Evolutionary conservation across 2,329 filamentous ascomycete genomes (phyloP).

Genomic region (Alternaria ethzedia): DNA sequence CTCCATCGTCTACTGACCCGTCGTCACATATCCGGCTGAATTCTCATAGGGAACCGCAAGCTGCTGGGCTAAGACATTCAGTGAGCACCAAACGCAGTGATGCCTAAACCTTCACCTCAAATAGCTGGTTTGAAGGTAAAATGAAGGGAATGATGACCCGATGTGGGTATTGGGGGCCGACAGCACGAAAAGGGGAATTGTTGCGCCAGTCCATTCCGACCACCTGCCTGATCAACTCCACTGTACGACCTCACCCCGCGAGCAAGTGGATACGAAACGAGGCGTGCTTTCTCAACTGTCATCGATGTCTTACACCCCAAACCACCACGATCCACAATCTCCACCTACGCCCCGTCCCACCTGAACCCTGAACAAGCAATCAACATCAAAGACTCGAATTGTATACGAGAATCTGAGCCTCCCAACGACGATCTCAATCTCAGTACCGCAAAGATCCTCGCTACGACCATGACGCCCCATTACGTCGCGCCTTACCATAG

Average conservation of each 20-base stretch:
- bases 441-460: background rate
- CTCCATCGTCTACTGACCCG: background rate
- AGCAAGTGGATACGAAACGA: background rate
- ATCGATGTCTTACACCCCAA: background rate
- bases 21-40: background rate
- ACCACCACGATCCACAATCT: background rate
- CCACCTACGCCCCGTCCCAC: background rate
- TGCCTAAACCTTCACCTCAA: background rate
- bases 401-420: background rate
- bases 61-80: background rate
- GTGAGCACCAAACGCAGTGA: background rate
- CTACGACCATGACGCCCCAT: background rate
- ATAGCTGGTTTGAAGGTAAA: background rate
- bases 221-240: background rate
- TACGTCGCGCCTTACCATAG: background rate
- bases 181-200: background rate
- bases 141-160: background rate
- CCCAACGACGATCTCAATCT: background rate
- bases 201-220: background rate
- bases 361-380: background rate
- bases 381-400: fast-evolving
- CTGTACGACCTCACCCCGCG: background rate
- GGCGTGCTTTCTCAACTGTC: background rate
- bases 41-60: background rate
- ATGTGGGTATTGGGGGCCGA: background rate